A percentile compares a stretch with the other conserved stretches of the same genome.
phyloP scores from a whole-genome alignment of 139 green algal species.

The Asterochloris erici region DNA sequence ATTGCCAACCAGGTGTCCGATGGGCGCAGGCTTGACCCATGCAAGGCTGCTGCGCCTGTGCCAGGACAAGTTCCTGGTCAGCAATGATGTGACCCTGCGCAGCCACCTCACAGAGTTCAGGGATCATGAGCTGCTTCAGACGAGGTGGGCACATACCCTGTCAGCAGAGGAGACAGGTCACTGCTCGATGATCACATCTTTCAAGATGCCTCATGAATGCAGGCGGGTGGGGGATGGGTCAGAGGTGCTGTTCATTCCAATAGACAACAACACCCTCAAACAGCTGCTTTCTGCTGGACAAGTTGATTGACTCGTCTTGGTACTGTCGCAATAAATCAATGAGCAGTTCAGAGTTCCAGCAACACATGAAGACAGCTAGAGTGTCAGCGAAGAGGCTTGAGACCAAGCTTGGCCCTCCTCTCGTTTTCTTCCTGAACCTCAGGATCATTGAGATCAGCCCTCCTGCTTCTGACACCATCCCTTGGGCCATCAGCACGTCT shows the following conservation, averaged over 20 bases:
- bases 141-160: conserved; percentile 16
- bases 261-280: conserved; percentile 32
- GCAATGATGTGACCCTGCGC: conserved; percentile 67
- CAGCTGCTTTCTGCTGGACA: conserved; percentile 28
- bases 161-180: not conserved
- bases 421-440: conserved; percentile 53
- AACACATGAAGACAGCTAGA: not conserved
- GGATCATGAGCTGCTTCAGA: conserved; percentile 74
- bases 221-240: conserved; percentile 38
- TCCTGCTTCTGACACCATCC: conserved; percentile 16
- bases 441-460: conserved; percentile 23
- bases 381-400: conserved; percentile 62
- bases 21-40: conserved; percentile 32
- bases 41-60: conserved; percentile 56
- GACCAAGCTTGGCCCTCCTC: conserved; percentile 64
- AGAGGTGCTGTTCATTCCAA: conserved; percentile 63
- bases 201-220: not conserved
- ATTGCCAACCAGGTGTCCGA: not conserved
- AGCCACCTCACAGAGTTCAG: conserved; percentile 83
- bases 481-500: not conserved
- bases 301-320: not conserved
- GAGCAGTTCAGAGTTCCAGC: not conserved
- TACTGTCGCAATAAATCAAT: not conserved
- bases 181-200: not conserved
- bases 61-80: conserved; percentile 83